Evolutionary conservation across 2,329 filamentous ascomycete genomes (phyloP), one percentile per base, ranked within the genome.

Genomic region (Fusarium heterosporum): DNA sequence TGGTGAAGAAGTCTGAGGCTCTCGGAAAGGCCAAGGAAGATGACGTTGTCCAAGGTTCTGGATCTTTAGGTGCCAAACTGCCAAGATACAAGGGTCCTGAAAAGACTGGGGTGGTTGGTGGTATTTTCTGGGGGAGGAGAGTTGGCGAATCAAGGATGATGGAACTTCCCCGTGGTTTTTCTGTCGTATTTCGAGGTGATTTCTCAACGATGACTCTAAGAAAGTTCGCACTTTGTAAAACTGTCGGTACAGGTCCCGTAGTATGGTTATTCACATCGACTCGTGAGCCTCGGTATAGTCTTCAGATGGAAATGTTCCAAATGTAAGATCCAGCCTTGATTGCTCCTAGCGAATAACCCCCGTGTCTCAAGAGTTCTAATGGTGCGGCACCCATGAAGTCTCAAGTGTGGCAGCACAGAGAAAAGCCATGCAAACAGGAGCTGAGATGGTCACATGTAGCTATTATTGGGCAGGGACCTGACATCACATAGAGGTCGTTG

Each of bases 371-470:
- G 6, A 3, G 11, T 19, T 32, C 28, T 19, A 57, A 34, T 9
- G 16, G 49, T 52, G 49, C 49, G 39, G 29, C 49, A 52, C 28
- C 47, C 39, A 38, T 28, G n/a, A 43, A 46, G 14, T 19, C 17
- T 30, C 32, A 14, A 53, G 51, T 36, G 41, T 58, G 55, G 29
- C 40, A 46, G 34, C 48, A 42, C 16, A 39, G 14, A 22, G 13
- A n/a, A 26, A 40, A 26, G 38, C 36, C 34, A 52, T 66, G 55
- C 61, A 42, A 52, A 51, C 51, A 26, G 28, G 30, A 61, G 61
- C 34, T 40, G 64, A 65, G 46, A 47, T 42, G 64, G 65, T 47
- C 50, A 46, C 55, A 68, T 68, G 32, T 45, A 29, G 64, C 34
- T 40, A 59, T 66, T 38, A 46, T 57, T 68, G 49, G 17, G 30